Evolutionary conservation across 1,284 basidiomycete genomes (phyloP).

Genomic region (Xerocomus minutiporus): DNA sequence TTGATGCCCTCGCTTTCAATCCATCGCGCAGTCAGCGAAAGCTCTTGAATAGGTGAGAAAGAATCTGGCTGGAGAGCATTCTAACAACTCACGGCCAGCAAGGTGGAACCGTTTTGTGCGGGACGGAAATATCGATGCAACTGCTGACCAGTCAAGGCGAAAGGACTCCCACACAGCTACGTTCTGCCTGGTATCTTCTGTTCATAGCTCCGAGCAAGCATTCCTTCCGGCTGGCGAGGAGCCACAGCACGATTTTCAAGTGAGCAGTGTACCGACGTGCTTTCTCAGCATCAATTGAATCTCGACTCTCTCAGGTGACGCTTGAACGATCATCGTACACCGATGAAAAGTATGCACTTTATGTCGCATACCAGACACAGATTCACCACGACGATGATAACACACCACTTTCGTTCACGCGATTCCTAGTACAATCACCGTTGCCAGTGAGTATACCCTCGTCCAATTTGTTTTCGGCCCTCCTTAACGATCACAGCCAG

Average conservation of each 20-base stretch:
- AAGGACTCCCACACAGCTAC: constrained; percentile 13
- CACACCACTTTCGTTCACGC: constrained; percentile 51
- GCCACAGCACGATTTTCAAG: constrained; percentile 49
- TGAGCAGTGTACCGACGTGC: constrained; percentile 25
- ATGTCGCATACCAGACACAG: constrained; percentile 67
- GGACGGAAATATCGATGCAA: constrained; percentile 37
- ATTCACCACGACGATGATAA: constrained; percentile 71
- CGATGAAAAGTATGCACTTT: constrained; percentile 77
- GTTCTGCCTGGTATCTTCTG: constrained; percentile 40
- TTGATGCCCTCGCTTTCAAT: constrained; percentile 71
- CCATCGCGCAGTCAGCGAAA: constrained; percentile 79
- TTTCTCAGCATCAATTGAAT: neutral
- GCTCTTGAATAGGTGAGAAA: constrained; percentile 57
- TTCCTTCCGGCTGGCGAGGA: constrained; percentile 27
- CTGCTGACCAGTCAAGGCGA: constrained; percentile 17
- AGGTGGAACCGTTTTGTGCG: constrained; percentile 77
- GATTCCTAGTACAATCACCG: constrained; percentile 80
- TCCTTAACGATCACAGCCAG: constrained; percentile 33
- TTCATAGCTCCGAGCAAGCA: constrained; percentile 39
- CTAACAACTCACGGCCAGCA: constrained; percentile 31
- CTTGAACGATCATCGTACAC: constrained; percentile 75
- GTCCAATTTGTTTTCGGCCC: neutral
- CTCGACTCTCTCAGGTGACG: constrained; percentile 46
- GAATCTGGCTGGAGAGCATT: neutral
- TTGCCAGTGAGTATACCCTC: constrained; percentile 49